Base-by-base conservation (phyloP, 2,329 filamentous ascomycete species). In the Venturia carpophila region DNA sequence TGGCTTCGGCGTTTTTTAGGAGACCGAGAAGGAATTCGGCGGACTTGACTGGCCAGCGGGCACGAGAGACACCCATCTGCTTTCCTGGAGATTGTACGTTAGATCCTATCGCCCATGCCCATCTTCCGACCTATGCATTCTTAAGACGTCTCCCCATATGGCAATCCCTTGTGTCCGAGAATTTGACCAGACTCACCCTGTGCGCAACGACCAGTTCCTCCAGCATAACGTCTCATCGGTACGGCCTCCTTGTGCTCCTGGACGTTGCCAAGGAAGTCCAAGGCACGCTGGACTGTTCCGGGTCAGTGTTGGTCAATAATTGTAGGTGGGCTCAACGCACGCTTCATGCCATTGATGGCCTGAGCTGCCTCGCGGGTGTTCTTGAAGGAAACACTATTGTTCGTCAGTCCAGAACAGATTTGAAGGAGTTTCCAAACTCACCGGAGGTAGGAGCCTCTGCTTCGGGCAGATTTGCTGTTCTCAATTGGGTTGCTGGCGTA, bases 331-430 rank as follows among this genome's bases (percentile, higher is more conserved):
- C 3, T 19, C 37, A 27, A 58, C 52, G 27, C 27, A 58, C 52
- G 80, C 86, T 97, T 97, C 92, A 92, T 96, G 83, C 93, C 93
- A 83, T 94, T 97, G 87, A 99, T 96, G 76, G 92, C 92, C 86
- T 97, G 94, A 71, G 95, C 94, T 73, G 93, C 97, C 86, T 99
- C 95, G 78, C 94, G 92, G 79, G 94, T 99, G 89, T 99, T 99
- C 89, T 99, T 99, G 91, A 97, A 99, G 75, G 91, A 96, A 75
- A 97, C 93, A 79, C 94, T 92, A 19, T 58, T 37, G 99, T 90
- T 86, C 97, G 97, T 79, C 92, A 92, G 82, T 94, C 94, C 83
- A 94, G 92, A 89, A 84, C 93, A 91, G 96, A 87, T 96, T 96
- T 74, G 88, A 85, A 99, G 90, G 86, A 97, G 97, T 92, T 79